A percentile compares a stretch with the other conserved stretches of the same genome.
These are phyloP conservation scores for Saccharomyces hybrid DNA, from an alignment of 1,139 yeast species.

Conservation along the genomic window DNA sequence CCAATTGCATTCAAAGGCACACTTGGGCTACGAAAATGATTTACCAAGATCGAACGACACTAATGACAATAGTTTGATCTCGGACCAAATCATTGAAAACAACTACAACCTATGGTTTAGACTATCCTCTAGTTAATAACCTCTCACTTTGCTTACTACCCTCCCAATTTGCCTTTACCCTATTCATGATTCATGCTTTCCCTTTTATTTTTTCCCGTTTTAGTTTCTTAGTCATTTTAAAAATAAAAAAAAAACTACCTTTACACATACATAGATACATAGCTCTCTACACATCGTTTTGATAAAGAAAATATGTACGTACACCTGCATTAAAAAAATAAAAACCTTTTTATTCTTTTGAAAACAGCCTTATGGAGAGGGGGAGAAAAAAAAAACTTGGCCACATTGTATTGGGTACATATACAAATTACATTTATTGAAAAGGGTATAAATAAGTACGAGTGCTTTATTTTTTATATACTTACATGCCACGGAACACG, in stretches of 20 bases:
- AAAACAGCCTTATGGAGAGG: no score
- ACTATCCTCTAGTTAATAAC: not conserved
- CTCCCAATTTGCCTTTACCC: not conserved
- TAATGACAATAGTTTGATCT: not conserved
- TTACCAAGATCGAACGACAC: not conserved
- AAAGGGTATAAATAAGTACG: no score
- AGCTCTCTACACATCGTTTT: not conserved
- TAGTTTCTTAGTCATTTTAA: not conserved
- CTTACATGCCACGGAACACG: constrained; percentile 76
- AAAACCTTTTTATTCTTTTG: not conserved
- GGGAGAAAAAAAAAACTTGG: not conserved
- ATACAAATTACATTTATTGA: not conserved
- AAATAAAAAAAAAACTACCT: not conserved
- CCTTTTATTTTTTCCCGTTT: no score
- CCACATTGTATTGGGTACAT: not conserved
- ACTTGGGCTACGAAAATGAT: not conserved
- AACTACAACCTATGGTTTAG: constrained; percentile 16
- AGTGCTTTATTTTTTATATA: not conserved
- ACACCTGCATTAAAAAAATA: not conserved
- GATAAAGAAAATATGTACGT: not conserved
- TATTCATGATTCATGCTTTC: not conserved
- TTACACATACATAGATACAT: not conserved
- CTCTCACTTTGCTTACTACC: not conserved
- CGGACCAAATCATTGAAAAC: constrained; percentile 14
- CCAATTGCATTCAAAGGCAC: not conserved